Conservation (phyloP, 1,284 basidiomycete genomes). For the Cryptococcus sp. region DNA sequence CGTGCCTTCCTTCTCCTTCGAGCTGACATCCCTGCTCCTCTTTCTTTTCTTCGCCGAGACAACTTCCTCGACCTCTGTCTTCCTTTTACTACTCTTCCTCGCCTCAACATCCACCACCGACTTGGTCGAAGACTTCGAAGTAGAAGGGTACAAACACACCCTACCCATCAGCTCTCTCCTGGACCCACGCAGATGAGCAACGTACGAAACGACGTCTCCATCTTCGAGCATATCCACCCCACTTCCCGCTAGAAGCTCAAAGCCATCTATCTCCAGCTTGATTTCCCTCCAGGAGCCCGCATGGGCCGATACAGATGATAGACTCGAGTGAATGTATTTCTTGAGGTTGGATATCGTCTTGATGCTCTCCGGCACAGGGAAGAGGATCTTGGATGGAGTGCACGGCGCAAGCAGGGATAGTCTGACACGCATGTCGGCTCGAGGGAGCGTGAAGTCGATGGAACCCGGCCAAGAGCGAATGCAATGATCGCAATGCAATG, state of each 20-base stretch:
- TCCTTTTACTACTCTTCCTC: too few relatives aligned
- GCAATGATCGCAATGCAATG: too few relatives aligned
- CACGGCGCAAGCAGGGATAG: slow-evolving; percentile 32
- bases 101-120: neutral
- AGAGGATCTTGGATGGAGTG: slow-evolving; percentile 24
- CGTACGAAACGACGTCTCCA: slow-evolving; percentile 42
- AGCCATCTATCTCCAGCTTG: slow-evolving; percentile 44
- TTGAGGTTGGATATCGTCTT: slow-evolving; percentile 25
- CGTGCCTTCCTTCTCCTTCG: too few relatives aligned
- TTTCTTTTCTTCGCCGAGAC: too few relatives aligned
- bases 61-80: too few relatives aligned
- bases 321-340: slow-evolving; percentile 20
- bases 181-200: neutral
- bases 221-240: slow-evolving; percentile 27
- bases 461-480: too few relatives aligned
- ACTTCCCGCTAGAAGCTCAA: slow-evolving; percentile 40
- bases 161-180: neutral
- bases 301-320: slow-evolving; percentile 15
- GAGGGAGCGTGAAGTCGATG: too few relatives aligned
- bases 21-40: too few relatives aligned
- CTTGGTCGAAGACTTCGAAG: slow-evolving; percentile 8
- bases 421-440: slow-evolving; percentile 30
- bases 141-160: slow-evolving; percentile 16
- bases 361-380: slow-evolving; percentile 19
- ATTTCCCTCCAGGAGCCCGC: slow-evolving; percentile 16